A percentile compares a stretch with the other conserved stretches of the same genome.
Evolutionary conservation across 2,329 filamentous ascomycete species (phyloP).

Genomic region (Talaromyces atroroseus): DNA sequence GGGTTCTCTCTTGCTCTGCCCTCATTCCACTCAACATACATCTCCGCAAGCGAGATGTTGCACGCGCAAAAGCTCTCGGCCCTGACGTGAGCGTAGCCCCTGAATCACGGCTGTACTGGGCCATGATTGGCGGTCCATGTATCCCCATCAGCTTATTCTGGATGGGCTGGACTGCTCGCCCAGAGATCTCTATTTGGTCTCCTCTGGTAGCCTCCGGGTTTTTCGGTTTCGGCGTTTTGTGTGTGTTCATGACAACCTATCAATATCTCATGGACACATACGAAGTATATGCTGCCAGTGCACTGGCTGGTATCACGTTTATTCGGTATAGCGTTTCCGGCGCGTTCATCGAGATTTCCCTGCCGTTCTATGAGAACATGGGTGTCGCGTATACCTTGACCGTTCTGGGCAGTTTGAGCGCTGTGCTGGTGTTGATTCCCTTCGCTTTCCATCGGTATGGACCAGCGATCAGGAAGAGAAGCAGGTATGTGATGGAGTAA

Average conservation of each 20-base stretch:
- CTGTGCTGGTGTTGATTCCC: conserved; percentile 39
- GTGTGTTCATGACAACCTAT: conserved; percentile 47
- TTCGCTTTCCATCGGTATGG: conserved; percentile 47
- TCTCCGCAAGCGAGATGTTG: conserved; percentile 40
- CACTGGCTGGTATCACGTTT: conserved; percentile 38
- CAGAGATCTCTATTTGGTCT: conserved; percentile 34
- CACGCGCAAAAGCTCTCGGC: conserved; percentile 35
- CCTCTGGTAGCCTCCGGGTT: conserved; percentile 42
- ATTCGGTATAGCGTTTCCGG: conserved; percentile 36
- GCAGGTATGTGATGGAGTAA: conserved; percentile 14
- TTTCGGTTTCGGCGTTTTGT: conserved; percentile 47
- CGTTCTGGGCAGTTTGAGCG: conserved; percentile 40
- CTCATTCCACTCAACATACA: conserved; percentile 44
- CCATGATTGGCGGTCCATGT: conserved; percentile 46
- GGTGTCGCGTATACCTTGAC: conserved; percentile 38
- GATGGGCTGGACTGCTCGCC: conserved; percentile 51
- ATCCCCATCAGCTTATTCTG: conserved; percentile 53
- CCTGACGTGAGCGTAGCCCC: conserved; percentile 37
- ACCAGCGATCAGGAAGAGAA: conserved; percentile 10
- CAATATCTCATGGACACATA: conserved; percentile 56
- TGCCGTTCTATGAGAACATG: conserved; percentile 36
- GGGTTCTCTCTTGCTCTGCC: conserved; percentile 32
- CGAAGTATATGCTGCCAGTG: conserved; percentile 46
- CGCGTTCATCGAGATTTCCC: conserved; percentile 28
- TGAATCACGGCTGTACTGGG: conserved; percentile 51